phyloP scores from a whole-genome alignment of 2,329 filamentous ascomycete genomes.

The Rhynchosporium graminicola region DNA sequence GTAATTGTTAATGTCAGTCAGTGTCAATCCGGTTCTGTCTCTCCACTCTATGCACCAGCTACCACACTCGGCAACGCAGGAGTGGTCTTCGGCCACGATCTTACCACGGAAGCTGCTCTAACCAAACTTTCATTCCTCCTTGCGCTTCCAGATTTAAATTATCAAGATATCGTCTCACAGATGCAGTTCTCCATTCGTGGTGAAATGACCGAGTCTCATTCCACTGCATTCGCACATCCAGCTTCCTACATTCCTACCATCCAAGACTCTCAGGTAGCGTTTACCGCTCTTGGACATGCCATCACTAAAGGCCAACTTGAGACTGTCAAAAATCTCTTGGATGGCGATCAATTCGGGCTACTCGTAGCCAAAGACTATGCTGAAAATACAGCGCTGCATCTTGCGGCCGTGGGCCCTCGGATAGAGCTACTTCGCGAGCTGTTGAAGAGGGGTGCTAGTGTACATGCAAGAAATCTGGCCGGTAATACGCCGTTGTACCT shows the following conservation, averaged over 20 bases:
- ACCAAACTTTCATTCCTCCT: constrained; percentile 50
- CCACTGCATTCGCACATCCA: constrained; percentile 57
- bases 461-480: constrained; percentile 64
- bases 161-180: constrained; percentile 58
- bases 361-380: constrained; percentile 43
- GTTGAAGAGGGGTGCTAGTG: constrained; percentile 62
- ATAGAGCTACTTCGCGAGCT: constrained; percentile 59
- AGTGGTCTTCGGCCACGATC: constrained; percentile 67
- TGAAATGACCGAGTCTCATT: constrained; percentile 56
- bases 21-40: constrained; percentile 56
- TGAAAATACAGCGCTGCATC: constrained; percentile 44
- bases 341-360: constrained; percentile 36
- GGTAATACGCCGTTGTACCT: constrained; percentile 68
- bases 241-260: constrained; percentile 36
- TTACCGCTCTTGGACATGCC: constrained; percentile 63
- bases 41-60: constrained; percentile 58
- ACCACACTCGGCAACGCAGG: constrained; percentile 65
- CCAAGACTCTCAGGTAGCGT: constrained; percentile 50
- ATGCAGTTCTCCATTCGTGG: constrained; percentile 66
- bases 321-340: constrained; percentile 37
- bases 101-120: constrained; percentile 59
- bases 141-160: constrained; percentile 56
- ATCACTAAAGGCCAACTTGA: constrained; percentile 60
- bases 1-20: constrained; percentile 74
- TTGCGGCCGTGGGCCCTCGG: constrained; percentile 47